phyloP scores from a whole-genome alignment of 192 early-diverging fungal species.

The Geranomyces variabilis region DNA sequence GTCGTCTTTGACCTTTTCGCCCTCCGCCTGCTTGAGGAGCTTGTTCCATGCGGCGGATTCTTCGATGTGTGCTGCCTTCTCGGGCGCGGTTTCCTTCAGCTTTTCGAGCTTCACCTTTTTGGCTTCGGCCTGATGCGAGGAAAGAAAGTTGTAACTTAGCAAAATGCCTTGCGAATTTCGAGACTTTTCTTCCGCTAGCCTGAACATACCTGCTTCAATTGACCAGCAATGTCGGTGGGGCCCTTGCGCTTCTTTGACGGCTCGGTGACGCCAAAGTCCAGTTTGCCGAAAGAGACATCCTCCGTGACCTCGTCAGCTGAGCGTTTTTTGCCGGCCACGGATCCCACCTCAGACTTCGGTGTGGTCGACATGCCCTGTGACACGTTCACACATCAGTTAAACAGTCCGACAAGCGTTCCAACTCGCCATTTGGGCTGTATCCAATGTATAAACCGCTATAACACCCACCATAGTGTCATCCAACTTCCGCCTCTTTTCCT shows the following conservation, averaged over 20 bases:
- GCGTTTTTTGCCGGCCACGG: no score
- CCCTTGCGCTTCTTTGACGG: slow-evolving; percentile 71
- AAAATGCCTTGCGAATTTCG: background rate
- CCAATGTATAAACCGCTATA: no score
- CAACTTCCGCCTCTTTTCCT: slow-evolving; percentile 55
- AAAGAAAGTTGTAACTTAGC: no score
- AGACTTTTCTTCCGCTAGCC: no score
- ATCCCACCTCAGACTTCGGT: background rate
- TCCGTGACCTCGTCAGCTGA: slow-evolving; percentile 36
- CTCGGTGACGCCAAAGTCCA: slow-evolving; percentile 61
- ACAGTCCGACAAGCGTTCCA: no score
- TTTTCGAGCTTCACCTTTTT: slow-evolving; percentile 78
- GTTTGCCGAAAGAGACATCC: slow-evolving; percentile 67
- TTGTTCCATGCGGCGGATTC: slow-evolving; percentile 85
- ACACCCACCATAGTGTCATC: slow-evolving; percentile 32
- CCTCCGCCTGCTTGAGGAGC: slow-evolving; percentile 75
- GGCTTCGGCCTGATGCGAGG: slow-evolving; percentile 52
- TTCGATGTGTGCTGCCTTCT: slow-evolving; percentile 63
- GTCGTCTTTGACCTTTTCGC: slow-evolving; percentile 93
- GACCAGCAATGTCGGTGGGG: slow-evolving; percentile 61
- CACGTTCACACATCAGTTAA: no score
- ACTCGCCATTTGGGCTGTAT: no score
- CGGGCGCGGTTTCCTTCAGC: slow-evolving; percentile 64
- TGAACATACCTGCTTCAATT: slow-evolving; percentile 60
- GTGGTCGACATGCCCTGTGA: background rate